These are phyloP conservation scores for Fusarium nelsonii DNA, from an alignment of 2,329 filamentous ascomycete genomes.

Conservation along the genomic window DNA sequence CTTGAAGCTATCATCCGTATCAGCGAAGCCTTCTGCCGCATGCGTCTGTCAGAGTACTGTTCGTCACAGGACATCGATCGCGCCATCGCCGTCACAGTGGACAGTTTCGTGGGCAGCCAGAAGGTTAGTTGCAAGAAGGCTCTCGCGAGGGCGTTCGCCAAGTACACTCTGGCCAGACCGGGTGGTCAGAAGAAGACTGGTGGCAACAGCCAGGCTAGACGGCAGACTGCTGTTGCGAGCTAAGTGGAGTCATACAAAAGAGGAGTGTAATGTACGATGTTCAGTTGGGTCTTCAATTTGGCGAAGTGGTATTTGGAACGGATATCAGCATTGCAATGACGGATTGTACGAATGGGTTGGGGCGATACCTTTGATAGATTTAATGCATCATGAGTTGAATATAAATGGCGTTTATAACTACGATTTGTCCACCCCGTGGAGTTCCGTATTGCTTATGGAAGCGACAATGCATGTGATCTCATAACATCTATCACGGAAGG, in stretches of 20 bases:
- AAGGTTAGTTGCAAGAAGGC: conserved; percentile 99
- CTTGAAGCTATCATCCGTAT: conserved; percentile 98
- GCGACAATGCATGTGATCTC: neutral
- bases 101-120: conserved; percentile 95
- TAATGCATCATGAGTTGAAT: conserved; percentile 35
- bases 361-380: conserved; percentile 30
- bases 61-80: conserved; percentile 91
- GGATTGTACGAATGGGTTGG: conserved; percentile 30
- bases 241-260: conserved; percentile 18
- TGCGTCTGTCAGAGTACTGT: conserved; percentile 98
- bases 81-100: conserved; percentile 95
- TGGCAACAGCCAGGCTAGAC: conserved; percentile 44
- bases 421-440: neutral
- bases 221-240: conserved; percentile 49
- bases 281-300: conserved; percentile 20
- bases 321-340: conserved; percentile 30
- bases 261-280: neutral
- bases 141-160: conserved; percentile 91
- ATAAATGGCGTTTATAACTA: neutral
- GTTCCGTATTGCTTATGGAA: neutral
- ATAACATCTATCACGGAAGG: neutral
- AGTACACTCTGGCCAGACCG: conserved; percentile 78
- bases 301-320: conserved; percentile 31
- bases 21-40: conserved; percentile 93
- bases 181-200: conserved; percentile 50